Percentiles rank a stretch among this genome's conserved stretches.
phyloP scores from a whole-genome alignment of 1,284 basidiomycete species.

The Rhodofomes roseus region DNA sequence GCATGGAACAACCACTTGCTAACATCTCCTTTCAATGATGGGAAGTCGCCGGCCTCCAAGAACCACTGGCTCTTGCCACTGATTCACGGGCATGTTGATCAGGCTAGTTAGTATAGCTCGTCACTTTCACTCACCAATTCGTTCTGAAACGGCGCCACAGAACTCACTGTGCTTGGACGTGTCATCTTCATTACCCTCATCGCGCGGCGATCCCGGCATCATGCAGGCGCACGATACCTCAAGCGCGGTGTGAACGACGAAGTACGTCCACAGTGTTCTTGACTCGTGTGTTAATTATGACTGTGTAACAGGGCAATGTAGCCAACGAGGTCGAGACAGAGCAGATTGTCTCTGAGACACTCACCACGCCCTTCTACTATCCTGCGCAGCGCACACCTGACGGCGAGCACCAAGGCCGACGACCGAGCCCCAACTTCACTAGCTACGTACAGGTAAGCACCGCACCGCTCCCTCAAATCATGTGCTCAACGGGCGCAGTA shows the following conservation, averaged over 20 bases:
- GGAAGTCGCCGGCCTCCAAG: constrained; percentile 36
- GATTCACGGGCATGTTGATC: constrained; percentile 96
- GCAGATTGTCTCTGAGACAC: constrained; percentile 93
- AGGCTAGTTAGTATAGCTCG: constrained; percentile 75
- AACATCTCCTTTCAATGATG: constrained; percentile 54
- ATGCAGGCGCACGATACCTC: constrained; percentile 93
- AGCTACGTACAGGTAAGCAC: constrained; percentile 81
- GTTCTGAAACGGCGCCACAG: constrained; percentile 39
- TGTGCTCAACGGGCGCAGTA: constrained; percentile 48
- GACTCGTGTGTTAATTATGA: not conserved
- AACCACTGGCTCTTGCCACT: constrained; percentile 90
- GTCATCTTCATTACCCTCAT: constrained; percentile 94
- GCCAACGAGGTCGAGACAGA: constrained; percentile 99
- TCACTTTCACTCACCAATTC: too few relatives aligned
- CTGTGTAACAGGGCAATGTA: constrained; percentile 76
- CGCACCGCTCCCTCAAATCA: not conserved
- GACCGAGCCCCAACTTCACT: constrained; percentile 84
- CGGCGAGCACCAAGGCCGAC: constrained; percentile 35
- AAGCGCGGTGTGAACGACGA: constrained; percentile 94
- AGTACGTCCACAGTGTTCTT: constrained; percentile 33
- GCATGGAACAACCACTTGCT: constrained; percentile 97
- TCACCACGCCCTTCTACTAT: constrained; percentile 89
- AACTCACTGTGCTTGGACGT: constrained; percentile 87
- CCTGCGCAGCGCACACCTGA: constrained; percentile 38
- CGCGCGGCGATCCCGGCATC: constrained; percentile 91